Percentiles rank a stretch among this genome's conserved stretches.
Evolutionary conservation across 306 rosid genomes (phyloP).

Genomic region (Urtica urens): DNA sequence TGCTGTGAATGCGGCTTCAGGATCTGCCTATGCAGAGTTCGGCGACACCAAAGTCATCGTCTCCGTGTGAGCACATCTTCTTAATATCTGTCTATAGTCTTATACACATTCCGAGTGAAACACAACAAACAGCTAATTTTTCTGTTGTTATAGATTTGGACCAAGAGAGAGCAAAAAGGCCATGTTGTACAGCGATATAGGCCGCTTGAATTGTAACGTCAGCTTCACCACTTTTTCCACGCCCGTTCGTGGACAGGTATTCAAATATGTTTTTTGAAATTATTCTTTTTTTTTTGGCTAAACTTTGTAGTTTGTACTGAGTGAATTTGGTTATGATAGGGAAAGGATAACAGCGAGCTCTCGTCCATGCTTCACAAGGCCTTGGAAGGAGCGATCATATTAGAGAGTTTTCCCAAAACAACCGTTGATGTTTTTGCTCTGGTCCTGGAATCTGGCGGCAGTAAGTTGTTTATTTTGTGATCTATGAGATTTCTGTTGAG

Average conservation of each 20-base stretch:
- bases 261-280: neutral
- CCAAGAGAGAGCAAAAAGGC: slow-evolving; percentile 99
- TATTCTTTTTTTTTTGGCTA: slow-evolving; percentile 1
- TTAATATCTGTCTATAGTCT: neutral
- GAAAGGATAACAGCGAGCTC: slow-evolving; percentile 65
- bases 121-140: neutral
- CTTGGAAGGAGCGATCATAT: slow-evolving; percentile 83
- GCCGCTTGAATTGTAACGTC: slow-evolving; percentile 82
- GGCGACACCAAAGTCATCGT: slow-evolving; percentile 94
- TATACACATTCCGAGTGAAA: too few species aligned
- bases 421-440: slow-evolving; percentile 91
- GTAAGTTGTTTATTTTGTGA: slow-evolving; percentile 32
- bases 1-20: slow-evolving; percentile 93
- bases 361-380: slow-evolving; percentile 83
- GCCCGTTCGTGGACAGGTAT: slow-evolving; percentile 77
- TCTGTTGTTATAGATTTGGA: slow-evolving; percentile 53
- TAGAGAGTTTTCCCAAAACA: slow-evolving; percentile 86
- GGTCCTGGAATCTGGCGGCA: slow-evolving; percentile 94
- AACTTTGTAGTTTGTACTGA: slow-evolving; percentile 10
- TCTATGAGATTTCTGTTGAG: neutral
- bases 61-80: slow-evolving; percentile 69
- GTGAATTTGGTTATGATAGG: slow-evolving; percentile 34
- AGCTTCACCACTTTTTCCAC: slow-evolving; percentile 76
- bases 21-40: slow-evolving; percentile 94
- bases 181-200: slow-evolving; percentile 78